Conservation (phyloP, 75 land plant species). For the Sequoiadendron giganteum region DNA sequence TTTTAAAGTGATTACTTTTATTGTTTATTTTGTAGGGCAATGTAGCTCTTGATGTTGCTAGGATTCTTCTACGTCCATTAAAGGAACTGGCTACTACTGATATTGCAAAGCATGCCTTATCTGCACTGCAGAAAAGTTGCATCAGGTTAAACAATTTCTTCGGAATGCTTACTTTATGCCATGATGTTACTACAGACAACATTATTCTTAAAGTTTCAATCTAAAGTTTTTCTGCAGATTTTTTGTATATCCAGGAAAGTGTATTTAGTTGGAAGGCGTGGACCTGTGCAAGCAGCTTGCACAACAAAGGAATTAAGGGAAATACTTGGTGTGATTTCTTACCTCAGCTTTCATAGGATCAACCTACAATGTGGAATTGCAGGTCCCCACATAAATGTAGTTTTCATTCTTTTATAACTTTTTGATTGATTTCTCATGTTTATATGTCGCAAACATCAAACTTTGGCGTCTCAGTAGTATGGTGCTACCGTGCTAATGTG, state of each 20-base stretch:
- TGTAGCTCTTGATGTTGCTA: slow-evolving; percentile 95
- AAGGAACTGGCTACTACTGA: slow-evolving; percentile 78
- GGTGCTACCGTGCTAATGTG: neutral
- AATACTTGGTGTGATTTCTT: slow-evolving; percentile 61
- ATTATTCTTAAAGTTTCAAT: neutral
- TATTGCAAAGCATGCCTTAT: slow-evolving; percentile 88
- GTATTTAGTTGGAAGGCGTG: slow-evolving; percentile 90
- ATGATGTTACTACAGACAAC: neutral
- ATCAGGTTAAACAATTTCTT: slow-evolving; percentile 55
- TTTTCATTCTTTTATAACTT: neutral
- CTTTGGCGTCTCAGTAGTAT: neutral
- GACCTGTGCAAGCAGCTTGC: slow-evolving; percentile 97
- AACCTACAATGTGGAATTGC: neutral
- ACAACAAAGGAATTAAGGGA: slow-evolving; percentile 98
- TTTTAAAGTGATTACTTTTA: neutral
- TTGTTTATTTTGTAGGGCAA: slow-evolving; percentile 61
- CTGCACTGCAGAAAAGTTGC: slow-evolving; percentile 60
- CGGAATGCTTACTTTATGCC: neutral
- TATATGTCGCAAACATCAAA: neutral
- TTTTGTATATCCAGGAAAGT: slow-evolving; percentile 64
- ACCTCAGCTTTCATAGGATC: neutral
- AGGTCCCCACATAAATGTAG: neutral
- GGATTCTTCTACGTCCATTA: slow-evolving; percentile 74
- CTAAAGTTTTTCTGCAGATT: slow-evolving; percentile 11
- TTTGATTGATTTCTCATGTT: neutral